Evolutionary conservation across 208 protist species (phyloP).

Genomic region (Acanthamoeba culbertsoni): DNA sequence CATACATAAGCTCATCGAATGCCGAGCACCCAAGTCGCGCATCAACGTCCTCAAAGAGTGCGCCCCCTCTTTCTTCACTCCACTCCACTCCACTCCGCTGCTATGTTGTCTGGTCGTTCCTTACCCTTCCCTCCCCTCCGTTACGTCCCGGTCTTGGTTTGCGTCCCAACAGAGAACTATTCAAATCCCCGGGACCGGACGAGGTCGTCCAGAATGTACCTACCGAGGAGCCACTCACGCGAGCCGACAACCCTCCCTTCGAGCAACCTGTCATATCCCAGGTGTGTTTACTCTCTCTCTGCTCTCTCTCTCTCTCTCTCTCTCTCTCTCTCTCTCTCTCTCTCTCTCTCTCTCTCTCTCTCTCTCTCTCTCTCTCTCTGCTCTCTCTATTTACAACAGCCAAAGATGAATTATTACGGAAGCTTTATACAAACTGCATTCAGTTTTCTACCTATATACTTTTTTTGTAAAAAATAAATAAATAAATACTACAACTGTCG

Average conservation of each 20-base stretch:
- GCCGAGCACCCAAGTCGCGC: neutral
- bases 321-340: too few species aligned
- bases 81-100: too few species aligned
- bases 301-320: too few species aligned
- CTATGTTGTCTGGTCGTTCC: too few species aligned
- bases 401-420: too few species aligned
- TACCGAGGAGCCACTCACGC: neutral
- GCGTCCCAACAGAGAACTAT: neutral
- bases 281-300: too few species aligned
- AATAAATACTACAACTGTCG: neutral
- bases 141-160: neutral
- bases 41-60: neutral
- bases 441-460: too few species aligned
- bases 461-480: neutral
- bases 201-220: neutral
- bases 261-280: neutral
- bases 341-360: too few species aligned
- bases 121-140: neutral
- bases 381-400: too few species aligned
- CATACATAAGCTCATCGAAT: neutral
- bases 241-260: neutral
- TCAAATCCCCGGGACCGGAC: neutral
- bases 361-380: neutral
- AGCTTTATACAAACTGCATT: too few species aligned
- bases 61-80: neutral